Base-by-base conservation (phyloP, 768 basidiomycete genomes). In the Calocybe indica region DNA sequence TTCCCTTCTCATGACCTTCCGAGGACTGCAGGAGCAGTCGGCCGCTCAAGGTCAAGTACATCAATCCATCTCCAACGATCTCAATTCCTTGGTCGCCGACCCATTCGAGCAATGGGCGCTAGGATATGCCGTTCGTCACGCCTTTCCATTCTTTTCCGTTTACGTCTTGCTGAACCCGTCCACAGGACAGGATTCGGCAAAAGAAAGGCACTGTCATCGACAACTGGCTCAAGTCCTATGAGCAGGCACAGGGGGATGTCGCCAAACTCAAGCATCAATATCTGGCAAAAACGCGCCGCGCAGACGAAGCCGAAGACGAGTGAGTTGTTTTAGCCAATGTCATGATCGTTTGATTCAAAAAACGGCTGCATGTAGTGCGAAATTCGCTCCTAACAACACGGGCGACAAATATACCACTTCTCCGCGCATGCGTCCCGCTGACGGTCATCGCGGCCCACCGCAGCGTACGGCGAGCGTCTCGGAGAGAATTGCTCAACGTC, bases 251-350 rank as follows among this genome's bases (percentile, higher is more conserved):
- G 22, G 72, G 63, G 14, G 83, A 88, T 45, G 85, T 90, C 5
- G 62, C 72, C 37, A 85, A 85, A 64, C 67, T 92, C 52, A 92
- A 88, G 66, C 76, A 83, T 44, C 73, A 79, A 46, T 95, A 95
- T 59, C 63, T 90, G 8, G 65, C 74, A 31, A 95, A 92, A 64
- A 83, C 79, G 0, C 79, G 89, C 46, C 78, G 79, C 36, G 92
- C 93, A 11, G 93, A 96, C 56, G 93, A 96, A 59, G 85, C 86
- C 6, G 92, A 92, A 62, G 93, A 96, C 62, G 92, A 95, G 93
- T 95, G 65, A 58, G 91, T 73, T 29, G 30, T 35, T 13, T 38
- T 45, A 42, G 40, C 54, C 34, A 35, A 35, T 41, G 32, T 43
- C 32, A 36, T 38, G 43, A 22, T 22, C 22, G 22, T 32, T 11